Conservation (phyloP, 2,329 filamentous ascomycete species). For the Metarhizium anisopliae region DNA sequence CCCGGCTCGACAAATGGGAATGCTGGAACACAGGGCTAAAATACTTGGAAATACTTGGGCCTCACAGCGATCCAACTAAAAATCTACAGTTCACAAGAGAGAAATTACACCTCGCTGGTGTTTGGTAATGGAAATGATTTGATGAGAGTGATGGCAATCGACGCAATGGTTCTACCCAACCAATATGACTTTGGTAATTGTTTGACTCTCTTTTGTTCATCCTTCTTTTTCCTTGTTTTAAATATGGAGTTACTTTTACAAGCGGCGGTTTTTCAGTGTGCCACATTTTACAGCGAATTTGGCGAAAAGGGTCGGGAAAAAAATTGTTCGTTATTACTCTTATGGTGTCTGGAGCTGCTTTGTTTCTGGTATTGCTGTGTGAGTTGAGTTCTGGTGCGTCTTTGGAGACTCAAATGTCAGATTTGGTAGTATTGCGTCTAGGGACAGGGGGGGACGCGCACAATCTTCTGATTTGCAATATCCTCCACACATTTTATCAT, state of each 20-base stretch:
- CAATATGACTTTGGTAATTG: not conserved
- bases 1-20: conserved; percentile 10
- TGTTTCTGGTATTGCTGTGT: not conserved
- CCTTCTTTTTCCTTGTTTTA: not conserved
- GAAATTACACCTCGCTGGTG: not conserved
- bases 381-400: not conserved
- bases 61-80: not conserved
- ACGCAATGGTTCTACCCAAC: not conserved
- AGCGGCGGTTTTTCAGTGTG: not conserved
- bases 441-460: too few species aligned
- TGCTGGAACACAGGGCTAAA: not conserved
- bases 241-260: not conserved
- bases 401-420: not conserved
- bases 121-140: not conserved
- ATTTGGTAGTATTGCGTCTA: not conserved
- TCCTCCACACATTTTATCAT: too few species aligned
- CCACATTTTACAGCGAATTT: not conserved
- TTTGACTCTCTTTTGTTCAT: not conserved
- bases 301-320: not conserved
- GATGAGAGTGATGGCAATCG: not conserved
- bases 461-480: too few species aligned
- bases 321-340: not conserved
- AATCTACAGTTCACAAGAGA: not conserved
- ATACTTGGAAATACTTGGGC: not conserved
- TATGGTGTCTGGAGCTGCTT: not conserved